A percentile compares a stretch with the other conserved stretches of the same genome.
Evolutionary conservation across 805 yeast species (phyloP).

Genomic region (Kazachstania taianensis): DNA sequence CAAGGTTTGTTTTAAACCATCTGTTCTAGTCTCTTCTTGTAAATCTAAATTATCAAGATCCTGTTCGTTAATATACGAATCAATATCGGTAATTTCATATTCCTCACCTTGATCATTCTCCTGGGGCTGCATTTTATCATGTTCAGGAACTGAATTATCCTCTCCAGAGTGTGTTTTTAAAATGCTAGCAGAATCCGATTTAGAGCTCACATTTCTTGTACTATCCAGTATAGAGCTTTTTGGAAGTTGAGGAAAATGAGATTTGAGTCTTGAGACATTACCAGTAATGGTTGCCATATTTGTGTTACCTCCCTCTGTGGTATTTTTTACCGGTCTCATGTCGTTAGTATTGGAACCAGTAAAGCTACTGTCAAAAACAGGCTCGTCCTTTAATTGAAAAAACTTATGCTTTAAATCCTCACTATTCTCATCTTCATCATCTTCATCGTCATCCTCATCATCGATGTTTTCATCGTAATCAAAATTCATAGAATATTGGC

Average conservation of each 20-base stretch:
- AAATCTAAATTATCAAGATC: conserved; percentile 22
- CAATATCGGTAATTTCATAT: conserved; percentile 21
- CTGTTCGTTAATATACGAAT: conserved; percentile 26
- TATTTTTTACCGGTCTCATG: neutral
- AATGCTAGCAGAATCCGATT: conserved; percentile 4
- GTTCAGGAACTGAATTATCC: too few species aligned
- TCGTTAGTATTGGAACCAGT: neutral
- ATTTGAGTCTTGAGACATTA: conserved; percentile 11
- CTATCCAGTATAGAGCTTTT: conserved; percentile 5
- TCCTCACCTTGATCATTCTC: conserved; percentile 5
- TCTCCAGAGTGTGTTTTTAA: neutral
- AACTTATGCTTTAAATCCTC: conserved; percentile 16
- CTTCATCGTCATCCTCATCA: conserved; percentile 28
- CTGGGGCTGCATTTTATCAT: too few species aligned
- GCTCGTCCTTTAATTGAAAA: conserved; percentile 11
- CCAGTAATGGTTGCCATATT: conserved; percentile 5
- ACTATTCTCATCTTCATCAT: conserved; percentile 21
- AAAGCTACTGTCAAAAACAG: neutral
- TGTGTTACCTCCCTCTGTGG: conserved; percentile 1
- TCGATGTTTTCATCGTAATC: conserved; percentile 26
- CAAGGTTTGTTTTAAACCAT: conserved; percentile 4
- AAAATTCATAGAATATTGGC: conserved; percentile 20
- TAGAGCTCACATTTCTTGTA: conserved; percentile 6
- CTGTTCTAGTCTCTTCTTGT: conserved; percentile 5
- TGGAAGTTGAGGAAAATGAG: conserved; percentile 11